Evolutionary conservation across 371 early-diverging fungal genomes (phyloP).

Genomic region (Apophysomyces trapeziformis): DNA sequence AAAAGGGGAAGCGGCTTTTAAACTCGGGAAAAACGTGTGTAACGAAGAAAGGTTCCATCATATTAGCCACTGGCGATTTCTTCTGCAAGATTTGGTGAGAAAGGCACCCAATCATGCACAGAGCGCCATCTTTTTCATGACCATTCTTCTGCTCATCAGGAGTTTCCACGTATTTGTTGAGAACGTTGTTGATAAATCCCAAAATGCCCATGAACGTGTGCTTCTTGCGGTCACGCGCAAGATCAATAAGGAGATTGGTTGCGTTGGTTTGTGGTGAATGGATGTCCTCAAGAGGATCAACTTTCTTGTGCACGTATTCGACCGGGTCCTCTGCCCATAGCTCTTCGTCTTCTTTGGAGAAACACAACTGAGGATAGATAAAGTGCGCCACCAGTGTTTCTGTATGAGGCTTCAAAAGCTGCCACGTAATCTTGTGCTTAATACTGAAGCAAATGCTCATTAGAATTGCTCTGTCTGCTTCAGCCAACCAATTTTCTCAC

Average conservation of each 20-base stretch:
- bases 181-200: conserved; percentile 69
- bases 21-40: conserved; percentile 88
- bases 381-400: conserved; percentile 78
- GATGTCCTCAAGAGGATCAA: conserved; percentile 82
- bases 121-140: conserved; percentile 86
- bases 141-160: conserved; percentile 72
- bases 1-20: conserved; percentile 73
- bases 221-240: conserved; percentile 78
- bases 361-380: conserved; percentile 89
- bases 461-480: background rate
- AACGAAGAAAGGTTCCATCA: conserved; percentile 82
- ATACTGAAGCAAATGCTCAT: conserved; percentile 53
- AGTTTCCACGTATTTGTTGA: conserved; percentile 58
- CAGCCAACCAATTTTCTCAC: conserved; percentile 17
- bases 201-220: conserved; percentile 80
- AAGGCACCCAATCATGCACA: conserved; percentile 80
- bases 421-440: conserved; percentile 87
- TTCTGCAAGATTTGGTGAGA: conserved; percentile 62
- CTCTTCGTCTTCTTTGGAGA: conserved; percentile 78
- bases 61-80: conserved; percentile 64
- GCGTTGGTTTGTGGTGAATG: conserved; percentile 72
- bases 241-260: conserved; percentile 68
- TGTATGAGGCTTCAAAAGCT: conserved; percentile 81
- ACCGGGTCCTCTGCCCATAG: conserved; percentile 92
- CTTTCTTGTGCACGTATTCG: conserved; percentile 89